Evolutionary conservation across 228 moss, liverwort and hornwort species (phyloP), one percentile per base, ranked within the genome.

Genomic region (Sphagnum fallax): DNA sequence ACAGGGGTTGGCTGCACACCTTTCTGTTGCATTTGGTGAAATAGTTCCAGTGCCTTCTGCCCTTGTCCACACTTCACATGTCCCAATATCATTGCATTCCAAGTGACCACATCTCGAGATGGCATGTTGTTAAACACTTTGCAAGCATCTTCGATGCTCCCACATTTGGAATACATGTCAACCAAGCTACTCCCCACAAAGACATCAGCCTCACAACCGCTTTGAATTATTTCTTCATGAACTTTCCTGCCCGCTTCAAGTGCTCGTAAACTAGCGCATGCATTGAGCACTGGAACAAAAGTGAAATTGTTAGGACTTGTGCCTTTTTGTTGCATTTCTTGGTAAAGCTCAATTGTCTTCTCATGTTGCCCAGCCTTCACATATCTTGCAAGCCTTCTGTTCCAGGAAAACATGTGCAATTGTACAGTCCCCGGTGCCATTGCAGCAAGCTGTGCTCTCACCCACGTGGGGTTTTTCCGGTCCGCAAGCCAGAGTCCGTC

Each of bases 101-200:
- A 83, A 2, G 87, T 83, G 63, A 87, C 64, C 16, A 78, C 87
- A 69, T 83, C 74, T 53, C 80, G 78, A 67, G 16, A 61, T 47
- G 61, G 67, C 52, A 81, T 83, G 10, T 59, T 47, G 18, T 80
- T 47, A 65, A 87, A 87, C 65, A 83, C 74, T 16, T 58, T 65
- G 16, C 76, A 76, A n/a, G 83, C 87, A 8, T 8, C 65, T 52
- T 60, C 16, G 62, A 83, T 51, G 48, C 78, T 78, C 16, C 78
- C 83, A 71, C 83, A 87, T 74, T 76, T 78, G 65, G 78, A 80
- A 72, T 83, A 83, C 87, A 87, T 87, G 69, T 78, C 83, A 60
- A 87, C 65, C 49, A 87, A 80, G 52, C 83, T 76, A 53, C 80
- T 87, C 53, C 67, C 70, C 74, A 87, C 76, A 32, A 80, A 78